These are phyloP conservation scores for Trifolium pratense DNA, from an alignment of 306 rosid genomes.

Conservation along the genomic window DNA sequence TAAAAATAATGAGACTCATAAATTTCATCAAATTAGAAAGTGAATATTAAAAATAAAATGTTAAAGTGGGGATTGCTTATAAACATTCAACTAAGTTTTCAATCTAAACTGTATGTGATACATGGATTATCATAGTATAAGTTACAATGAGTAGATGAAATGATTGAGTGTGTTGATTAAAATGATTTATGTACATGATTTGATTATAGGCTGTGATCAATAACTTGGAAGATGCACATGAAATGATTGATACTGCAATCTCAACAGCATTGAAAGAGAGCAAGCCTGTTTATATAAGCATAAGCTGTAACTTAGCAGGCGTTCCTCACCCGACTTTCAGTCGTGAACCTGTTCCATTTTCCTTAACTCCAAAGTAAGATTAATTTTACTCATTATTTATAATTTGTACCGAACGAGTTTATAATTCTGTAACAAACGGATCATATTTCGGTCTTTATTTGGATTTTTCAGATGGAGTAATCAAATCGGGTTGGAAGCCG, in stretches of 20 bases:
- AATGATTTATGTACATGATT: constrained; percentile 32
- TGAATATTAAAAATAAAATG: too few relatives aligned
- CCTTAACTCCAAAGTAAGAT: constrained; percentile 52
- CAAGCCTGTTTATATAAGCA: constrained; percentile 91
- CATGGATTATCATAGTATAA: too few relatives aligned
- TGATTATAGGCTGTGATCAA: constrained; percentile 73
- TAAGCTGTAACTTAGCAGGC: constrained; percentile 72
- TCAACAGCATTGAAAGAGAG: constrained; percentile 83
- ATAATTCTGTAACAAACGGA: too few relatives aligned
- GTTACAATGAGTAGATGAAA: too few relatives aligned
- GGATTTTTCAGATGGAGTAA: constrained; percentile 54
- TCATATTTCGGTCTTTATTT: not conserved
- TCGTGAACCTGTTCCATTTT: constrained; percentile 69
- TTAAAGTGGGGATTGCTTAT: too few relatives aligned
- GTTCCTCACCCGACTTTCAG: constrained; percentile 70
- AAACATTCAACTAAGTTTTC: too few relatives aligned
- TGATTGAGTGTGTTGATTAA: not conserved
- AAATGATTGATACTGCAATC: constrained; percentile 76
- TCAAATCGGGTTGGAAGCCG: constrained; percentile 59
- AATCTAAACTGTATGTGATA: too few relatives aligned
- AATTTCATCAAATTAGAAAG: too few relatives aligned
- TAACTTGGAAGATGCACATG: constrained; percentile 83
- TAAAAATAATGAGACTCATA: too few relatives aligned
- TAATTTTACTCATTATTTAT: not conserved
- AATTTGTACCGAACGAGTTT: too few relatives aligned